phyloP scores from a whole-genome alignment of 2,329 filamentous ascomycete species.

The Immersiporthe knoxdaviesiana region DNA sequence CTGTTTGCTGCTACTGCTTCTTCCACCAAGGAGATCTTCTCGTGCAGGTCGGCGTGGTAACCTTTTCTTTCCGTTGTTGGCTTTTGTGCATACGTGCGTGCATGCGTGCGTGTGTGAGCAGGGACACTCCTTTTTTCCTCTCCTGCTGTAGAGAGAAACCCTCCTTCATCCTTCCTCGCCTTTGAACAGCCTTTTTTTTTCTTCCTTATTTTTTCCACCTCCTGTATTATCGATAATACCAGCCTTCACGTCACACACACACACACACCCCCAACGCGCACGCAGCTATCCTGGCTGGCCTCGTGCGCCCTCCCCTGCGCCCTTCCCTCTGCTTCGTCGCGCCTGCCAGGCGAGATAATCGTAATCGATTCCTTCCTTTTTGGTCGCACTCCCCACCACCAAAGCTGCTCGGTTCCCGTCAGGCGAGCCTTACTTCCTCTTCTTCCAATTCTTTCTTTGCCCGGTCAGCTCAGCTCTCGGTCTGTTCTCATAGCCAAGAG shows the following conservation, averaged over 20 bases:
- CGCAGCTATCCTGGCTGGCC: background rate
- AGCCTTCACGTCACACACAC: background rate
- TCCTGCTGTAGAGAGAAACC: background rate
- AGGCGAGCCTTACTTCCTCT: background rate
- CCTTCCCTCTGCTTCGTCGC: background rate
- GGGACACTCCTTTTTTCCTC: background rate
- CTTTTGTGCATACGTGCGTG: background rate
- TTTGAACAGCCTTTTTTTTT: background rate
- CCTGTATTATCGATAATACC: background rate
- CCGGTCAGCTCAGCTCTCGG: background rate
- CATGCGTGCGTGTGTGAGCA: background rate
- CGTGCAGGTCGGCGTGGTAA: background rate
- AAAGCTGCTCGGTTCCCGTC: background rate
- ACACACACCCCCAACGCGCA: background rate
- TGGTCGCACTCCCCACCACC: background rate
- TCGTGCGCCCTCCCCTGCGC: background rate
- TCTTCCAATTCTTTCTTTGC: background rate
- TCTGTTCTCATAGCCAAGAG: background rate
- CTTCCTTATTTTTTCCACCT: background rate
- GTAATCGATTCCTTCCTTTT: conserved; percentile 17
- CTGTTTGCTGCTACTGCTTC: background rate
- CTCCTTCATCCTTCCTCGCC: background rate
- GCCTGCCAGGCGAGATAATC: conserved; percentile 6
- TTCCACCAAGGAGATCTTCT: background rate
- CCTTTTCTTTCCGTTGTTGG: background rate